A percentile compares a stretch with the other conserved stretches of the same genome.
phyloP scores from a whole-genome alignment of 306 rosid genomes.

The Trifolium repens region DNA sequence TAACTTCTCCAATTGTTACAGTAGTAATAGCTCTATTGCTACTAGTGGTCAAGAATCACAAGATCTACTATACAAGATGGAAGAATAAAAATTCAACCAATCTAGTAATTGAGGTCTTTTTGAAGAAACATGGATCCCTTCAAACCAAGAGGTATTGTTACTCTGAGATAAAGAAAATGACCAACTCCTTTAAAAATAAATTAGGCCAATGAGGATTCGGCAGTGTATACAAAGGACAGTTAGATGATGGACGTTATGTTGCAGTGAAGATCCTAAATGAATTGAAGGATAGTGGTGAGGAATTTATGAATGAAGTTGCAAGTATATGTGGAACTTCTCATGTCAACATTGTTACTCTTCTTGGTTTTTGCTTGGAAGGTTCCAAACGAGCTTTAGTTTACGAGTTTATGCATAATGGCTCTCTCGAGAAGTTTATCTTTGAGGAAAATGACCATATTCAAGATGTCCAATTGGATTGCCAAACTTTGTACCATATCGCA shows the following conservation, averaged over 20 bases:
- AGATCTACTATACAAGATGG: not conserved
- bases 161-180: conserved; percentile 25
- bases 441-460: conserved; percentile 1
- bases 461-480: conserved; percentile 10
- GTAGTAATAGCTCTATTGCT: not conserved
- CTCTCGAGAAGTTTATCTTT: conserved; percentile 36
- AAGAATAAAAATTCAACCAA: not conserved
- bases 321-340: not conserved
- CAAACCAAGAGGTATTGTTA: conserved; percentile 32
- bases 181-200: conserved; percentile 42
- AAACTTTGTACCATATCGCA: conserved; percentile 25
- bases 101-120: not conserved
- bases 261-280: conserved; percentile 10
- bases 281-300: not conserved
- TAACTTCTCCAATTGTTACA: not conserved
- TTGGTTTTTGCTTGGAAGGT: conserved; percentile 12
- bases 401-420: conserved; percentile 21
- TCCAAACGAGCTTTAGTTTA: not conserved
- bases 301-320: not conserved
- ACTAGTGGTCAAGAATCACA: not conserved
- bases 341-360: conserved; percentile 3
- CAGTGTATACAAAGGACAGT: conserved; percentile 11
- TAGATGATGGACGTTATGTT: not conserved
- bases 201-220: conserved; percentile 52
- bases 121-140: conserved; percentile 10